Evolutionary conservation across 1,284 basidiomycete species (phyloP), one percentile per base, ranked within the genome.

Genomic region (Moesziomyces aphidis): DNA sequence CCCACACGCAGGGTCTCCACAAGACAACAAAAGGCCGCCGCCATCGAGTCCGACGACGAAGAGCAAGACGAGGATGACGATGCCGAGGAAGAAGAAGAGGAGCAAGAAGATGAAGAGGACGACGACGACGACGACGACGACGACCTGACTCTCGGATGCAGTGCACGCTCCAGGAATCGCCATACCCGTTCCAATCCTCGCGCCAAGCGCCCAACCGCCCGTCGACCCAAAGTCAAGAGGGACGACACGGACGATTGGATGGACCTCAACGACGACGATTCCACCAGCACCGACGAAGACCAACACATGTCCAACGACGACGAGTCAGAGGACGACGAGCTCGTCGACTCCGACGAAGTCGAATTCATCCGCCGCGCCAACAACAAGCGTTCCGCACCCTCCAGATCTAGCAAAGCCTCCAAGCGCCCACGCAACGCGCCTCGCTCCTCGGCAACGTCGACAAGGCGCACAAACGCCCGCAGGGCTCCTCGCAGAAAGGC

Each of bases 321-420:
- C 7, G 54, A 54, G 22, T 60, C 62, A 17, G 58, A 67, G 15
- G 50, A 71, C 39, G 68, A 71, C 44, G 68, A 71, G 51, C 56
- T 61, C 6, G 50, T 39, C n/a, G 43, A 36, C 17, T 70, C 61
- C 6, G 58, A 60, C 42, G 61, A 49, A 13, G 21, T 22, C 22
- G 67, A 60, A 11, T 59, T 60, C 21, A 56, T 39, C 13, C 44
- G 21, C 17, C 26, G 19, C 6, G 15, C 52, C 4, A 66, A 67
- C 22, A 59, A 59, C 31, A 62, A 59, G 47, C 66, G 44, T 22
- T 24, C 47, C 17, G 19, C 50, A 9, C 15, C 61, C 22, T 26
- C 53, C 34, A 60, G 23, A 23, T 22, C 45, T 3, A 23, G 53
- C 10, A 23, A 46, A 13, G 39, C 21, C 8, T 4, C 52, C 43